Percentiles rank a stretch among this genome's conserved stretches.
Conservation (phyloP, 1,139 yeast species). For the Blastobotrys ciferrii region DNA sequence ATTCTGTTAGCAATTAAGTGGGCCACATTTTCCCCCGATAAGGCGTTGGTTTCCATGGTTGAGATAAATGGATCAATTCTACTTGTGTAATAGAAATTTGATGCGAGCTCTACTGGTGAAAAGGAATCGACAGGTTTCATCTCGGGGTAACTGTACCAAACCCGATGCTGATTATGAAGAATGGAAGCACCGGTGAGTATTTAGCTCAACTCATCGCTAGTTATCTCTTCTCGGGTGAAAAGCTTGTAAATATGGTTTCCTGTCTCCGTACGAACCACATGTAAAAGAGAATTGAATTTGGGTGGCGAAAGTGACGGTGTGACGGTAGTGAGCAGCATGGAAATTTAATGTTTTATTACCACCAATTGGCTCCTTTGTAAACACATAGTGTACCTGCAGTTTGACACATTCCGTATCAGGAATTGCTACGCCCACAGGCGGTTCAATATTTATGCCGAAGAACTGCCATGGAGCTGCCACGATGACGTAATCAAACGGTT, state of each 20-base stretch:
- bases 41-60: slow-evolving; percentile 50
- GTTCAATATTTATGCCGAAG: slow-evolving; percentile 27
- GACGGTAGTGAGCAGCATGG: slow-evolving; percentile 31
- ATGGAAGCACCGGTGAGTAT: slow-evolving; percentile 17
- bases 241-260: slow-evolving; percentile 42
- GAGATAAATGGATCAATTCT: slow-evolving; percentile 46
- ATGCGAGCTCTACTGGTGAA: slow-evolving; percentile 29
- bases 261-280: slow-evolving; percentile 30
- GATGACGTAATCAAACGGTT: slow-evolving; percentile 42
- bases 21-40: slow-evolving; percentile 46
- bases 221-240: slow-evolving; percentile 35
- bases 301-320: slow-evolving; percentile 12
- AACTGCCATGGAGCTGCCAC: slow-evolving; percentile 43
- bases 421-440: slow-evolving; percentile 14
- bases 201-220: slow-evolving; percentile 20
- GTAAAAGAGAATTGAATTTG: slow-evolving; percentile 24
- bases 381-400: slow-evolving; percentile 34
- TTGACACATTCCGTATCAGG: slow-evolving; percentile 33
- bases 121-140: slow-evolving; percentile 31
- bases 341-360: slow-evolving; percentile 21
- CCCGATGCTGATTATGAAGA: slow-evolving; percentile 16
- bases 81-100: slow-evolving; percentile 41
- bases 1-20: slow-evolving; percentile 11
- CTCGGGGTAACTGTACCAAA: slow-evolving; percentile 30
- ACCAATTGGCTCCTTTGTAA: slow-evolving; percentile 25